Conservation (phyloP, 164 flowering plant species). For the Annona cherimola region DNA sequence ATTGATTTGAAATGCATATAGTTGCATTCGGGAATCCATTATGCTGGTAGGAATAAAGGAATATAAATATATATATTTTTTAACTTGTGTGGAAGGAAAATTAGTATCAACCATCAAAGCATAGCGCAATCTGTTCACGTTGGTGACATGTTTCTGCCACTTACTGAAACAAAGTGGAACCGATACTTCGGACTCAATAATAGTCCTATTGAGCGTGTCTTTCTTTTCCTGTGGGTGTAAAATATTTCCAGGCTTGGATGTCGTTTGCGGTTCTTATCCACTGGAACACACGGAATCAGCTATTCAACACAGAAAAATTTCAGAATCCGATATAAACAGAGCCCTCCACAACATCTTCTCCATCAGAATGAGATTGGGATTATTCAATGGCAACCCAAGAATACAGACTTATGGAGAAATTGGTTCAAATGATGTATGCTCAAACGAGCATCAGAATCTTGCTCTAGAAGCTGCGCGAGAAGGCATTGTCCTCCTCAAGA, state of each 20-base stretch:
- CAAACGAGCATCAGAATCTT: constrained; percentile 41
- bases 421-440: constrained; percentile 40
- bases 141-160: neutral
- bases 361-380: constrained; percentile 73
- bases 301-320: constrained; percentile 39
- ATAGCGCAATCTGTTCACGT: neutral
- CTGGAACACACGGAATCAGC: constrained; percentile 58
- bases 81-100: neutral
- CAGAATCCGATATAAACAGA: constrained; percentile 47
- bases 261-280: constrained; percentile 68
- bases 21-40: neutral
- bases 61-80: too few species aligned
- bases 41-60: neutral
- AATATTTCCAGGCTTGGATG: constrained; percentile 66
- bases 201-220: neutral
- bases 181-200: neutral
- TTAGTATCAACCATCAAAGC: neutral
- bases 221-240: neutral
- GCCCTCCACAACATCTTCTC: constrained; percentile 75
- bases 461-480: constrained; percentile 64
- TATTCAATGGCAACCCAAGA: constrained; percentile 62
- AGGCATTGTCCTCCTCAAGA: constrained; percentile 68
- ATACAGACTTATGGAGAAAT: constrained; percentile 38
- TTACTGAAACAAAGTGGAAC: neutral
- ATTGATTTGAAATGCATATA: neutral